These are phyloP conservation scores for Fusarium papillatum DNA, from an alignment of 2,329 filamentous ascomycete species.

Conservation along the genomic window DNA sequence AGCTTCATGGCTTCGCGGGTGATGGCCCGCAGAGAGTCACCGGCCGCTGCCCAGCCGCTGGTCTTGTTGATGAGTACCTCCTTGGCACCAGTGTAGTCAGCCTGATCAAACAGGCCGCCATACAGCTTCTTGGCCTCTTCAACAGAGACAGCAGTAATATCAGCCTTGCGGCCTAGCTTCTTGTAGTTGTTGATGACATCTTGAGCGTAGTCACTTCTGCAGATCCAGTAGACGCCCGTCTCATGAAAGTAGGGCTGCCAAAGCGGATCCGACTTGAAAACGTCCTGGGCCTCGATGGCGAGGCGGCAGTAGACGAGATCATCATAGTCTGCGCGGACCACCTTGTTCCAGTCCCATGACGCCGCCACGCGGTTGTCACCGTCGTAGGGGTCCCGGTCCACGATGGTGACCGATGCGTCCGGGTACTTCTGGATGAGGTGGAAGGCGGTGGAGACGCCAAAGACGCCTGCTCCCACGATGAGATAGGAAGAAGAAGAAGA, in stretches of 20 bases:
- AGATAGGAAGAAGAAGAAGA: conserved; percentile 66
- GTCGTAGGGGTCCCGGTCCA: conserved; percentile 68
- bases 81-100: conserved; percentile 70
- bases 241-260: conserved; percentile 70
- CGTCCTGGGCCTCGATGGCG: conserved; percentile 74
- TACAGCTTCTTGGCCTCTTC: conserved; percentile 64
- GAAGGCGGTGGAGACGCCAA: conserved; percentile 76
- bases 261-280: conserved; percentile 70
- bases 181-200: conserved; percentile 68
- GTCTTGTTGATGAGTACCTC: conserved; percentile 72
- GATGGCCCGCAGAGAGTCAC: conserved; percentile 67
- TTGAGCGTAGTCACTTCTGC: conserved; percentile 62
- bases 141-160: conserved; percentile 59
- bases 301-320: conserved; percentile 74
- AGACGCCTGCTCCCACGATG: conserved; percentile 75
- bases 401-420: conserved; percentile 64
- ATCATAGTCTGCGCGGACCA: conserved; percentile 46
- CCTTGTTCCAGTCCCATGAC: conserved; percentile 68
- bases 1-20: conserved; percentile 65
- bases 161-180: conserved; percentile 54
- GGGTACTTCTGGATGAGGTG: conserved; percentile 68
- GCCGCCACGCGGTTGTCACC: conserved; percentile 67
- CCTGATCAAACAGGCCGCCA: conserved; percentile 70
- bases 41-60: conserved; percentile 75
- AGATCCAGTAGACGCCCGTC: conserved; percentile 71